Percentiles rank a stretch among this genome's conserved stretches.
phyloP scores from a whole-genome alignment of 176 grass and related monocot genomes.

The Raddia distichophylla region DNA sequence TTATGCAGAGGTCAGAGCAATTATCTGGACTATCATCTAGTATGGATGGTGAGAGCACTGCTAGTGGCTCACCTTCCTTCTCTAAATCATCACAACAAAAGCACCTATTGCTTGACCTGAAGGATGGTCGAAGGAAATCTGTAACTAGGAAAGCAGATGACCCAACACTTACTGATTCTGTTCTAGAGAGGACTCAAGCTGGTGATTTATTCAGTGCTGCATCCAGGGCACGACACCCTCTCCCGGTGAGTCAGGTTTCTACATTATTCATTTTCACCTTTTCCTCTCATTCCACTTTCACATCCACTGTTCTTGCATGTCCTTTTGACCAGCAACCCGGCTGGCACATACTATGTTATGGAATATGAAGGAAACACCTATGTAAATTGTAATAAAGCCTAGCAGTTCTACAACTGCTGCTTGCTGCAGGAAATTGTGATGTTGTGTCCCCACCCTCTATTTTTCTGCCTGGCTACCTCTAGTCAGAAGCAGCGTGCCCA shows the following conservation, averaged over 20 bases:
- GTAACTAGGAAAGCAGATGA: slow-evolving; percentile 78
- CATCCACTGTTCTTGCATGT: neutral
- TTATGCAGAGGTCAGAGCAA: slow-evolving; percentile 83
- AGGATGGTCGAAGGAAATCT: slow-evolving; percentile 92
- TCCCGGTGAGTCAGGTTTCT: slow-evolving; percentile 62
- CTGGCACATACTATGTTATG: neutral
- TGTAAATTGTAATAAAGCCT: slow-evolving; percentile 26
- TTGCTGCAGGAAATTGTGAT: slow-evolving; percentile 24
- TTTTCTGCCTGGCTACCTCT: slow-evolving; percentile 2
- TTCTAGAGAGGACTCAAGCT: slow-evolving; percentile 84
- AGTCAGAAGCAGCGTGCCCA: neutral
- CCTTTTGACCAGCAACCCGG: slow-evolving; percentile 16
- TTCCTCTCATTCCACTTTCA: neutral
- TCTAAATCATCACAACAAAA: slow-evolving; percentile 80
- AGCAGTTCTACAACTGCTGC: slow-evolving; percentile 4
- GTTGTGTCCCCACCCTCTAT: neutral
- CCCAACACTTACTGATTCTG: slow-evolving; percentile 49
- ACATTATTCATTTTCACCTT: neutral
- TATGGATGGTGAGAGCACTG: slow-evolving; percentile 69
- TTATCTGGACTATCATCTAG: slow-evolving; percentile 59
- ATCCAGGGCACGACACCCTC: slow-evolving; percentile 58
- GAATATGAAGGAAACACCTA: slow-evolving; percentile 2
- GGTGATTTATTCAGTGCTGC: slow-evolving; percentile 90
- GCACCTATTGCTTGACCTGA: slow-evolving; percentile 67
- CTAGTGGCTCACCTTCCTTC: slow-evolving; percentile 73